Evolutionary conservation across 208 protist species (phyloP).

Genomic region (Borovskyia barvae): DNA sequence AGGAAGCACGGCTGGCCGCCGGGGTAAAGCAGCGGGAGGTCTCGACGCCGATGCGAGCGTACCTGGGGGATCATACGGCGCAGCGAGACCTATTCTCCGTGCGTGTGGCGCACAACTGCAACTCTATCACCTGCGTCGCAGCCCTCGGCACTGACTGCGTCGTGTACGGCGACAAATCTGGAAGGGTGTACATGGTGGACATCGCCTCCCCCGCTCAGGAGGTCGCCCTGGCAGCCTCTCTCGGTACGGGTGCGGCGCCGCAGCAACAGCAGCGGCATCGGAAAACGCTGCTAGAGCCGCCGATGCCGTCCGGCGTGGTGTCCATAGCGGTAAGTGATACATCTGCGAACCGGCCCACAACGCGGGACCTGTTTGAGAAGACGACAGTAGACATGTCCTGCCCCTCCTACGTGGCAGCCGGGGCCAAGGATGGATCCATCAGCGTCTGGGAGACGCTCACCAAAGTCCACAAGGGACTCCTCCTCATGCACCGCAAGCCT

Average conservation of each 20-base stretch:
- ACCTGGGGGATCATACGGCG: slow-evolving; percentile 26
- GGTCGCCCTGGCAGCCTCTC: too few species aligned
- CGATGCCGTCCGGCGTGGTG: slow-evolving; percentile 54
- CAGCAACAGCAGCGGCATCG: slow-evolving; percentile 22
- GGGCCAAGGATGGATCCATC: slow-evolving; percentile 76
- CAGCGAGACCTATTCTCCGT: slow-evolving; percentile 27
- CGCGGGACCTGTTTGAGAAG: slow-evolving; percentile 76
- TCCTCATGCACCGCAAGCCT: slow-evolving; percentile 79
- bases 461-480: slow-evolving; percentile 61
- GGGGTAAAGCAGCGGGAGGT: slow-evolving; percentile 73
- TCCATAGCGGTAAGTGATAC: slow-evolving; percentile 85
- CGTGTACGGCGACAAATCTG: slow-evolving; percentile 86
- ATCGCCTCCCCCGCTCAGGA: too few species aligned
- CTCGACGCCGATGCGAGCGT: slow-evolving; percentile 36
- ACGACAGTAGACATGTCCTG: slow-evolving; percentile 75
- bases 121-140: slow-evolving; percentile 81
- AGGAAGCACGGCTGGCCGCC: slow-evolving; percentile 75
- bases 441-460: slow-evolving; percentile 78
- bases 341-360: slow-evolving; percentile 44
- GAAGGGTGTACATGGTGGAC: slow-evolving; percentile 69
- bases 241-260: slow-evolving; percentile 11
- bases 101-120: slow-evolving; percentile 81
- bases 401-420: slow-evolving; percentile 81
- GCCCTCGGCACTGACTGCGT: slow-evolving; percentile 58
- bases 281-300: slow-evolving; percentile 65